phyloP scores from a whole-genome alignment of 345 rosid genomes.

The Heritiera littoralis region DNA sequence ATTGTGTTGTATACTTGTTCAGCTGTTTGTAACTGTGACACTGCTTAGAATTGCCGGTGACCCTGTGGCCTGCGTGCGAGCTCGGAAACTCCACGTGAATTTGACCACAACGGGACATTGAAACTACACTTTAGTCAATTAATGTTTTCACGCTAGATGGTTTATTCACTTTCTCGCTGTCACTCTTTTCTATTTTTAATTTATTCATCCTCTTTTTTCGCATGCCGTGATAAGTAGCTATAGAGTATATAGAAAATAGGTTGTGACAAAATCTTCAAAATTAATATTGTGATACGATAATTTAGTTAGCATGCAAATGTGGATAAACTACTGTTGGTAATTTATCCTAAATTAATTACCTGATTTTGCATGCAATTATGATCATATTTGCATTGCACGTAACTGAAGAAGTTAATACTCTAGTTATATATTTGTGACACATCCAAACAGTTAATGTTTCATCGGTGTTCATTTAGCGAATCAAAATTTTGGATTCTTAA shows the following conservation, averaged over 20 bases:
- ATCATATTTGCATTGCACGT: not conserved
- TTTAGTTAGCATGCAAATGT: not conserved
- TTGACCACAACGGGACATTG: not conserved
- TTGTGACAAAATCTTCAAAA: not conserved
- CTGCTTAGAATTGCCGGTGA: too few relatives aligned
- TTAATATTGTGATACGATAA: not conserved
- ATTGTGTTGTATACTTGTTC: not conserved
- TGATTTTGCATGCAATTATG: not conserved
- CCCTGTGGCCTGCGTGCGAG: not conserved
- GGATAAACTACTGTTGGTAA: not conserved
- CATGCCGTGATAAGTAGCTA: not conserved
- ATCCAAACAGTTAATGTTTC: not conserved
- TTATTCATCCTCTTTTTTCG: not conserved
- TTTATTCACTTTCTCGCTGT: not conserved
- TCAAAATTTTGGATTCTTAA: not conserved
- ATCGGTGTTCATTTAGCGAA: not conserved
- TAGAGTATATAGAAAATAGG: not conserved
- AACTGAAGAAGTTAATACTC: not conserved
- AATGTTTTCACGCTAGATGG: not conserved
- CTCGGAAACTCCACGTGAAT: not conserved
- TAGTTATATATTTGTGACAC: not conserved
- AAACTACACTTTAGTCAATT: not conserved
- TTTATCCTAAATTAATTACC: not conserved
- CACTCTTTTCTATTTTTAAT: not conserved
- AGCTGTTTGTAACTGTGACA: too few relatives aligned